Percentiles rank a stretch among this genome's conserved stretches.
These are phyloP conservation scores for Vitis riparia DNA, from an alignment of 164 flowering plant genomes.

Conservation along the genomic window DNA sequence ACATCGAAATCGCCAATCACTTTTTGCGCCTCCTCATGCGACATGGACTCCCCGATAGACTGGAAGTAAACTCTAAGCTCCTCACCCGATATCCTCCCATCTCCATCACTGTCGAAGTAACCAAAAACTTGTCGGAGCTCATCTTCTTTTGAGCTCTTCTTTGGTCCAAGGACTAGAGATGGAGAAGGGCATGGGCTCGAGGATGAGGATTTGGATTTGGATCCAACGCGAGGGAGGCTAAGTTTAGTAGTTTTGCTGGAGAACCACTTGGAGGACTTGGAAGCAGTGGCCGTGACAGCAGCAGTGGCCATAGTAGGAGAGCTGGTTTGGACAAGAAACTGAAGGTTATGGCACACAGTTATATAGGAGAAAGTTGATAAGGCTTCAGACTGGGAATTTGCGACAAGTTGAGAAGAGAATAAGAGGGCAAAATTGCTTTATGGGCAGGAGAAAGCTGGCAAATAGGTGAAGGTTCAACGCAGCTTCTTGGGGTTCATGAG, in stretches of 20 bases:
- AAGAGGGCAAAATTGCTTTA: neutral
- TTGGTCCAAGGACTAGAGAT: neutral
- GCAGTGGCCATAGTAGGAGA: neutral
- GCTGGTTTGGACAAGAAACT: neutral
- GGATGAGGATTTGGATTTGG: too few relatives aligned
- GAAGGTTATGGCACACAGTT: neutral
- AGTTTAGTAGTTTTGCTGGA: neutral
- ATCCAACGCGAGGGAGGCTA: neutral
- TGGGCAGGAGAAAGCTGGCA: too few relatives aligned
- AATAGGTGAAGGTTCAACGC: neutral
- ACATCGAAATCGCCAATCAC: slow-evolving; percentile 49
- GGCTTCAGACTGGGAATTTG: neutral
- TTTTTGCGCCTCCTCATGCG: slow-evolving; percentile 49
- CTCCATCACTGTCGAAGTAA: slow-evolving; percentile 60
- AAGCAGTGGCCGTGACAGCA: neutral
- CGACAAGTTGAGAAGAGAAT: neutral
- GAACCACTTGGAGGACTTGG: neutral
- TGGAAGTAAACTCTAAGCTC: slow-evolving; percentile 58
- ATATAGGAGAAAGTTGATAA: neutral
- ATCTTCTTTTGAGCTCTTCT: slow-evolving; percentile 17
- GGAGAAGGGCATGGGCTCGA: slow-evolving; percentile 18
- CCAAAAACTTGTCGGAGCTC: slow-evolving; percentile 50
- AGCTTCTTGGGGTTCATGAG: neutral
- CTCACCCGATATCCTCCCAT: slow-evolving; percentile 63
- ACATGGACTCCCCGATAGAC: slow-evolving; percentile 65